These are phyloP conservation scores for Gymnopilus dilepis DNA, from an alignment of 768 basidiomycete species.

Conservation along the genomic window DNA sequence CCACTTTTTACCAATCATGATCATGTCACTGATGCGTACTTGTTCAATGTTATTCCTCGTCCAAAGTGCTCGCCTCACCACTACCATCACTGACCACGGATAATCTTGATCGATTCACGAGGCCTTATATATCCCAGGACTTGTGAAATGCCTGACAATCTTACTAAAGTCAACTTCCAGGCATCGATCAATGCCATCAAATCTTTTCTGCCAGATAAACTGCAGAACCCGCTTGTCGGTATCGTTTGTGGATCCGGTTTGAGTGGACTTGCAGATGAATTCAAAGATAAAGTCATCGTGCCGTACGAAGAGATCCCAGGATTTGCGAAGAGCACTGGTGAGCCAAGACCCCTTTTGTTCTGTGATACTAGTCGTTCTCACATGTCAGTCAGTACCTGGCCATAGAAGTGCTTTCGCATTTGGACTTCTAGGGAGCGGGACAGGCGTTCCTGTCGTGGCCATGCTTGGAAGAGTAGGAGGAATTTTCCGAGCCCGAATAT, in stretches of 20 bases:
- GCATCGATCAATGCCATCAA: constrained; percentile 40
- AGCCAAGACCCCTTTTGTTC: constrained; percentile 18
- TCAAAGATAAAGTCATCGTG: constrained; percentile 62
- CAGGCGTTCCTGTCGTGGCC: constrained; percentile 81
- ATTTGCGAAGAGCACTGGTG: constrained; percentile 81
- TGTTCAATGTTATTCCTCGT: neutral
- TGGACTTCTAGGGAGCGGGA: constrained; percentile 67
- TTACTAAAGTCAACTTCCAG: constrained; percentile 16
- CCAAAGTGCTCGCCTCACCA: neutral
- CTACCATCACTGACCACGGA: neutral
- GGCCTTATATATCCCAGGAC: neutral
- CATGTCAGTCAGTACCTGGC: constrained; percentile 61
- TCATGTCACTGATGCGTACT: neutral
- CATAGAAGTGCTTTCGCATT: constrained; percentile 85
- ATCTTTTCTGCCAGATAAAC: constrained; percentile 36
- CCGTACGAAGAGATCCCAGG: constrained; percentile 74
- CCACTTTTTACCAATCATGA: neutral
- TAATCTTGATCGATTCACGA: too few species aligned
- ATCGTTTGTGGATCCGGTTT: constrained; percentile 91
- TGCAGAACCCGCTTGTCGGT: constrained; percentile 65
- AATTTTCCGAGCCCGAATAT: neutral
- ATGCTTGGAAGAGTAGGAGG: constrained; percentile 83
- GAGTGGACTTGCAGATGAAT: constrained; percentile 68
- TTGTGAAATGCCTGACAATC: neutral
- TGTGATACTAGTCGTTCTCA: constrained; percentile 2